A percentile compares a stretch with the other conserved stretches of the same genome.
Evolutionary conservation across 768 basidiomycete species (phyloP).

Genomic region (Tremella mesenterica): DNA sequence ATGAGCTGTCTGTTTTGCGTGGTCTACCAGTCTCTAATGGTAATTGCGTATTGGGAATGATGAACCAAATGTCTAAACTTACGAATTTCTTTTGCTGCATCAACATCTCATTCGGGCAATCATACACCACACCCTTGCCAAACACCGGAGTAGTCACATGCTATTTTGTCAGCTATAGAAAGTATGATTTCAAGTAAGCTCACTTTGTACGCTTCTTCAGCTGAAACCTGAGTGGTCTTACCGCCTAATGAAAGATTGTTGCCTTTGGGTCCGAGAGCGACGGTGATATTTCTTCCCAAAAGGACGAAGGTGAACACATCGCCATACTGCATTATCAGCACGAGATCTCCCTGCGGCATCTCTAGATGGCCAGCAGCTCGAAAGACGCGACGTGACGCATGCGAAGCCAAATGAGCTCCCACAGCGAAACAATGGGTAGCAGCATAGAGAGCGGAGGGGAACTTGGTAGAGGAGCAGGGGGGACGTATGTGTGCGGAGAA

Average conservation of each 20-base stretch:
- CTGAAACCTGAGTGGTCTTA: conserved; percentile 80
- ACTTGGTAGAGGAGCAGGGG: background rate
- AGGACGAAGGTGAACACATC: conserved; percentile 94
- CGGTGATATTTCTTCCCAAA: conserved; percentile 80
- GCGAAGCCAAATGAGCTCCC: background rate
- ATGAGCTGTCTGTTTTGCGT: background rate
- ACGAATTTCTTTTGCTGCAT: conserved; percentile 98
- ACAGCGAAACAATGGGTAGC: background rate
- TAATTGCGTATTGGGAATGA: too few relatives aligned
- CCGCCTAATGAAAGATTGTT: conserved; percentile 93
- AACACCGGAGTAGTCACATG: conserved; percentile 90
- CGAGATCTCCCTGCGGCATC: too few relatives aligned
- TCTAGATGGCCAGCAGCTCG: background rate
- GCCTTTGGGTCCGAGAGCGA: conserved; percentile 80
- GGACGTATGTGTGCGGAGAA: background rate
- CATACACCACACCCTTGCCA: conserved; percentile 95
- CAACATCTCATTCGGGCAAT: conserved; percentile 86
- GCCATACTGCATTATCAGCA: conserved; percentile 59
- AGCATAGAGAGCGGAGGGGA: background rate
- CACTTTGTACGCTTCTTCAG: conserved; percentile 85
- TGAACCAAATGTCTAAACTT: too few relatives aligned
- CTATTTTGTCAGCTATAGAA: conserved; percentile 46
- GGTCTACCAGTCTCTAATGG: too few relatives aligned
- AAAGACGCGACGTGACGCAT: background rate
- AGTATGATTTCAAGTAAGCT: conserved; percentile 10